A percentile compares a stretch with the other conserved stretches of the same genome.
These are phyloP conservation scores for Cyberlindnera americana DNA, from an alignment of 805 yeast species.

Conservation along the genomic window DNA sequence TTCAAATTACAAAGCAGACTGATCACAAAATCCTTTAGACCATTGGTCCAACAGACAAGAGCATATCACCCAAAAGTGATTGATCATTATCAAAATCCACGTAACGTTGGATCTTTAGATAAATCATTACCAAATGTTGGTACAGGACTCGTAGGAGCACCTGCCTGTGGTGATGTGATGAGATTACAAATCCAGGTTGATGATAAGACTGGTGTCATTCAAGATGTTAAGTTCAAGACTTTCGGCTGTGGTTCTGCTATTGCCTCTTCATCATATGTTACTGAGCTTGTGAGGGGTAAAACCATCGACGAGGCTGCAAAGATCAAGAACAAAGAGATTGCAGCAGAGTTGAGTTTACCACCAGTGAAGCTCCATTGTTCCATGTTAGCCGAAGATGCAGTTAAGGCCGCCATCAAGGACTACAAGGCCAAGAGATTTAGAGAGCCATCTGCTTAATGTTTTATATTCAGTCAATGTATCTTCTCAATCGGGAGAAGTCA, in stretches of 20 bases:
- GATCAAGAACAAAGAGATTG: constrained; percentile 91
- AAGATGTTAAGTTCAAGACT: constrained; percentile 96
- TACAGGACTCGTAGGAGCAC: constrained; percentile 97
- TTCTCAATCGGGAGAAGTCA: no score
- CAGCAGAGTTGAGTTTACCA: constrained; percentile 90
- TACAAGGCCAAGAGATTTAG: constrained; percentile 74
- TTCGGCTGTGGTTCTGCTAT: constrained; percentile 99
- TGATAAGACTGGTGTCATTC: constrained; percentile 84
- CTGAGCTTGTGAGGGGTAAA: constrained; percentile 94
- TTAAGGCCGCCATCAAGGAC: constrained; percentile 94
- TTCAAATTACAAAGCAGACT: constrained; percentile 22
- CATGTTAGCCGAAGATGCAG: constrained; percentile 98
- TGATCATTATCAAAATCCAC: constrained; percentile 94
- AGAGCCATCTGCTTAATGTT: constrained; percentile 10
- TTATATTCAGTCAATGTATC: no score
- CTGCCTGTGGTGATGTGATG: constrained; percentile 99
- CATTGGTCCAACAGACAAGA: constrained; percentile 30
- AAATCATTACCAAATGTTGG: constrained; percentile 77
- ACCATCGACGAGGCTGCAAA: constrained; percentile 88
- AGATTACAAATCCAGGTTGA: constrained; percentile 91
- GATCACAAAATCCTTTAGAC: constrained; percentile 16
- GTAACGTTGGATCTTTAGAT: constrained; percentile 93
- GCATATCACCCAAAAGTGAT: constrained; percentile 89
- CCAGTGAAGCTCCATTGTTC: constrained; percentile 98
- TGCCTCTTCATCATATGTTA: constrained; percentile 92